phyloP scores from a whole-genome alignment of 495 filamentous ascomycete genomes.

The Talaromyces trachyspermus region DNA sequence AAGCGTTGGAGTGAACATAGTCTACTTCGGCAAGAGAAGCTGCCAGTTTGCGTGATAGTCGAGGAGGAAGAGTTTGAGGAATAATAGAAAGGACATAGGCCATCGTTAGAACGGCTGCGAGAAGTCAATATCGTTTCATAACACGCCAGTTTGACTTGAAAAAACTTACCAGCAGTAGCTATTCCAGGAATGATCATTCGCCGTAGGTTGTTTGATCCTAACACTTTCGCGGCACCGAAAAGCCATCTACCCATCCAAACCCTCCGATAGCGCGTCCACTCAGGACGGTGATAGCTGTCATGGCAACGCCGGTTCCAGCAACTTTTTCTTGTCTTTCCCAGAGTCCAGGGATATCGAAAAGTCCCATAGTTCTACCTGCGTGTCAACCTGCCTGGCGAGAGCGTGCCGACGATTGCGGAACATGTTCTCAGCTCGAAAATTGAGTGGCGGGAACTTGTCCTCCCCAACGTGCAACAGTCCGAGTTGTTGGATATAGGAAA shows the following conservation, averaged over 20 bases:
- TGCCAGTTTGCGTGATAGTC: constrained; percentile 78
- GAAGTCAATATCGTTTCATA: not conserved
- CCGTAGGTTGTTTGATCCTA: constrained; percentile 79
- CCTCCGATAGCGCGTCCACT: constrained; percentile 75
- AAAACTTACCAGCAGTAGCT: constrained; percentile 67
- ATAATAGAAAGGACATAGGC: constrained; percentile 80
- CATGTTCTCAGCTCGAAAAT: constrained; percentile 86
- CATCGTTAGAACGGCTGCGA: constrained; percentile 58
- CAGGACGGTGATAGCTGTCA: constrained; percentile 84
- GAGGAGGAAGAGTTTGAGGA: constrained; percentile 78
- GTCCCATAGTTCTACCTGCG: constrained; percentile 81
- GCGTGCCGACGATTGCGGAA: constrained; percentile 75
- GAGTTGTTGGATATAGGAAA: constrained; percentile 77
- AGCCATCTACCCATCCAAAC: constrained; percentile 85
- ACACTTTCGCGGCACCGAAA: constrained; percentile 65
- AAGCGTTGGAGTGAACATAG: constrained; percentile 84
- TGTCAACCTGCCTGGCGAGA: constrained; percentile 74
- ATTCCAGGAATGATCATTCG: constrained; percentile 75
- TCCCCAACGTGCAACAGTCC: constrained; percentile 80
- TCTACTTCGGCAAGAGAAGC: constrained; percentile 70
- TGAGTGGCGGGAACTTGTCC: constrained; percentile 72
- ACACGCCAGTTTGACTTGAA: constrained; percentile 1
- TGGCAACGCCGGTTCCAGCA: constrained; percentile 83
- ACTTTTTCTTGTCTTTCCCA: constrained; percentile 92
- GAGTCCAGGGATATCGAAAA: constrained; percentile 81